These are phyloP conservation scores for Fusarium hostae DNA, from an alignment of 2,329 filamentous ascomycete species.

Conservation along the genomic window DNA sequence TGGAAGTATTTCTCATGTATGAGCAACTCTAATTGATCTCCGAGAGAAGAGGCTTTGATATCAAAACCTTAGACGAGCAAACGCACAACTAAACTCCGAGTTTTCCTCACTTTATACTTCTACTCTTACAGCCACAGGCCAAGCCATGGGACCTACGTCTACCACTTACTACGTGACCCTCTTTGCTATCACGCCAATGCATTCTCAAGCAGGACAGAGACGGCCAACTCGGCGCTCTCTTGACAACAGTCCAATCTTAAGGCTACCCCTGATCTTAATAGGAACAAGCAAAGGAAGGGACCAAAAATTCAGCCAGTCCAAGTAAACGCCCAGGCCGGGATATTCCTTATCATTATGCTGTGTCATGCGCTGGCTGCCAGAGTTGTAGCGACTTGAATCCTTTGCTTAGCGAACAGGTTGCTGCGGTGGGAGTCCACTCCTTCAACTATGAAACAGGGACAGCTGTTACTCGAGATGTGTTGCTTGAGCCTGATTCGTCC, in stretches of 20 bases:
- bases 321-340: conserved; percentile 26
- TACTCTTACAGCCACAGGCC: not conserved
- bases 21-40: not conserved
- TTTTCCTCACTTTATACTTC: conserved; percentile 28
- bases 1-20: not conserved
- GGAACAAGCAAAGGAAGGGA: not conserved
- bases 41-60: not conserved
- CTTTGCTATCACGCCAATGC: conserved; percentile 18
- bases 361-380: conserved; percentile 27
- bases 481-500: conserved; percentile 27
- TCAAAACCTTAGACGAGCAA: conserved; percentile 9
- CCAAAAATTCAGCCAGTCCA: conserved; percentile 29
- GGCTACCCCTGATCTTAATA: not conserved
- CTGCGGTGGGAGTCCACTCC: conserved; percentile 5
- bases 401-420: conserved; percentile 9
- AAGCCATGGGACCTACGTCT: conserved; percentile 9
- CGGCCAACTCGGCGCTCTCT: not conserved
- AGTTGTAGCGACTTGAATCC: conserved; percentile 7
- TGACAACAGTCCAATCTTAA: conserved; percentile 13
- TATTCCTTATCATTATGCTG: conserved; percentile 19
- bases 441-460: conserved; percentile 32
- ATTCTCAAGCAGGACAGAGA: conserved; percentile 15
- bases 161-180: conserved; percentile 1
- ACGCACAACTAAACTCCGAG: not conserved
- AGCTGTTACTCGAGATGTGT: conserved; percentile 18